Percentiles rank a stretch among this genome's conserved stretches.
phyloP scores from a whole-genome alignment of 148 eudicot species.

The Amaranthus hypochondriacus region DNA sequence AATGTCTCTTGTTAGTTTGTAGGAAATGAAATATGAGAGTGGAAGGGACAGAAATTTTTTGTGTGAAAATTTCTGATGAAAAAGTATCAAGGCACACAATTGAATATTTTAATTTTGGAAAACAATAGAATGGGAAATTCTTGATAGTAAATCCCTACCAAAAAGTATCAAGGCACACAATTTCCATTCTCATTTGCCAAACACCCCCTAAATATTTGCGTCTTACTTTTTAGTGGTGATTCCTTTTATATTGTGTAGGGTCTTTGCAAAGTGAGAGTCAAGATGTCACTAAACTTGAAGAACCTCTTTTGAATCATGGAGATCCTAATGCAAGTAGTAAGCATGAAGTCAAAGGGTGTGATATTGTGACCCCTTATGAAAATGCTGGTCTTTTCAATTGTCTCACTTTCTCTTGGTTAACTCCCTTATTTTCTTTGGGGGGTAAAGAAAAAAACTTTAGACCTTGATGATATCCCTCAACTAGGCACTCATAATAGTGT shows the following conservation, averaged over 20 bases:
- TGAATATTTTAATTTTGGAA: too few species aligned
- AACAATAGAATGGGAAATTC: too few species aligned
- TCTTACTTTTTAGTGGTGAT: too few species aligned
- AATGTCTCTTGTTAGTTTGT: too few species aligned
- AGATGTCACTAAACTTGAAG: background rate
- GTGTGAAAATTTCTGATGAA: too few species aligned
- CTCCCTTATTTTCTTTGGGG: slow-evolving; percentile 9
- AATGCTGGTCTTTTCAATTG: slow-evolving; percentile 8
- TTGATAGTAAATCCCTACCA: too few species aligned
- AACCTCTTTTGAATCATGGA: slow-evolving; percentile 1
- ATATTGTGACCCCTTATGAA: slow-evolving; percentile 13
- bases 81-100: too few species aligned
- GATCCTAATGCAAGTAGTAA: background rate
- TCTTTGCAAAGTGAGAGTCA: background rate
- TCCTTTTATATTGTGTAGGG: background rate
- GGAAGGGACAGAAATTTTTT: too few species aligned
- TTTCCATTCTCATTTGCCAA: too few species aligned
- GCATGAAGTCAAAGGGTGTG: background rate
- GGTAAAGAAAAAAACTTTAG: background rate
- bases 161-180: too few species aligned
- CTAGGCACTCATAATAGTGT: slow-evolving; percentile 6
- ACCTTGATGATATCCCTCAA: slow-evolving; percentile 16
- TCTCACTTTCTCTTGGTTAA: slow-evolving; percentile 13
- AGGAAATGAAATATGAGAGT: too few species aligned
- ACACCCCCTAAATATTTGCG: too few species aligned